phyloP scores from a whole-genome alignment of 1,139 yeast species.

The Citeromyces hawaiiensis region DNA sequence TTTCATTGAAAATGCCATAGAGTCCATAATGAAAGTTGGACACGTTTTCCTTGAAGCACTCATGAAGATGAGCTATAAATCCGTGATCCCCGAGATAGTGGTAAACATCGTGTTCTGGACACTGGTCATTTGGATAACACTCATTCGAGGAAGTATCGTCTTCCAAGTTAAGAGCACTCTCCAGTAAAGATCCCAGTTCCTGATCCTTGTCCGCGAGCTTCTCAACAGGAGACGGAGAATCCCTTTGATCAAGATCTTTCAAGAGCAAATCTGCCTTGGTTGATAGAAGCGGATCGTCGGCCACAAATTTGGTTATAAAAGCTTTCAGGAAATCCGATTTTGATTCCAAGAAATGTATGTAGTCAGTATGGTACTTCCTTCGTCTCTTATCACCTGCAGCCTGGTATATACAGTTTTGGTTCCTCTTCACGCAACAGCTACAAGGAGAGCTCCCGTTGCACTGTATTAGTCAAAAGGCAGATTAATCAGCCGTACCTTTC shows the following conservation, averaged over 20 bases:
- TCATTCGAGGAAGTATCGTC: neutral
- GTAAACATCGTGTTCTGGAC: slow-evolving; percentile 5
- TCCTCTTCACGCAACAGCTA: slow-evolving; percentile 8
- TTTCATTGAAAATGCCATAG: neutral
- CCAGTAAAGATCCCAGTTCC: neutral
- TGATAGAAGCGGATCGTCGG: slow-evolving; percentile 8
- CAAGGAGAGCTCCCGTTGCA: slow-evolving; percentile 14
- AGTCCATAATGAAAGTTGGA: slow-evolving; percentile 8
- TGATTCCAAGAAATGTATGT: slow-evolving; percentile 13
- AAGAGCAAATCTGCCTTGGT: neutral
- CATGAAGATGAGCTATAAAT: slow-evolving; percentile 8
- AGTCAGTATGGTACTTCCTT: slow-evolving; percentile 17
- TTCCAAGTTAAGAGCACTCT: neutral
- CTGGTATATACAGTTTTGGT: slow-evolving; percentile 10
- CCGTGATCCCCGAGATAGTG: slow-evolving; percentile 9
- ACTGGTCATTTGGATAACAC: neutral
- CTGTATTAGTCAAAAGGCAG: slow-evolving; percentile 2
- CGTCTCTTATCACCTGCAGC: slow-evolving; percentile 13
- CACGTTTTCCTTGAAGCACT: slow-evolving; percentile 9
- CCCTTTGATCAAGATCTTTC: neutral
- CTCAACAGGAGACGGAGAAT: neutral
- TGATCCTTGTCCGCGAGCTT: neutral
- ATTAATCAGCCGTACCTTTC: neutral
- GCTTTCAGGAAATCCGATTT: slow-evolving; percentile 9
- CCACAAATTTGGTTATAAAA: slow-evolving; percentile 11